Conservation (phyloP, 2,329 filamentous ascomycete species). For the Diaporthe nobilis region DNA sequence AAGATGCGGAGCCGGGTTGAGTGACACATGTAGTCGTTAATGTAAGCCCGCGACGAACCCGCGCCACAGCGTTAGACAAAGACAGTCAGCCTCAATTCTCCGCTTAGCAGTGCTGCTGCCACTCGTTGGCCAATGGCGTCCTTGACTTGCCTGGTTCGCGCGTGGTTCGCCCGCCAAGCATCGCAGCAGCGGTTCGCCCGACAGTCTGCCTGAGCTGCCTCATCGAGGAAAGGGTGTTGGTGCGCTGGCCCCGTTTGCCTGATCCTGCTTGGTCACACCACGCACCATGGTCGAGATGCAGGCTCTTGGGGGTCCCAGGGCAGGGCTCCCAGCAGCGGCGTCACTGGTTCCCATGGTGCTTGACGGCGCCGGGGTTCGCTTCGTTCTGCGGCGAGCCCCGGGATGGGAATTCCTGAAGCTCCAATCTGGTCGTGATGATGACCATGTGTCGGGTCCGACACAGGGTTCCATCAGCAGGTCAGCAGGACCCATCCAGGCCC, state of each 20-base stretch:
- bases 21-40: constrained; percentile 12
- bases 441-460: neutral
- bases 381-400: neutral
- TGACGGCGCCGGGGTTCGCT: neutral
- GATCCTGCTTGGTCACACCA: neutral
- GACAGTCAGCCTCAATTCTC: constrained; percentile 31
- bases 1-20: constrained; percentile 17
- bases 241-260: constrained; percentile 33
- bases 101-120: neutral
- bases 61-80: constrained; percentile 6
- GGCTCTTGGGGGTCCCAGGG: neutral
- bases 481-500: constrained; percentile 1
- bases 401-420: neutral
- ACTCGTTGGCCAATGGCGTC: neutral
- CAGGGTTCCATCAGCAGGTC: constrained; percentile 12
- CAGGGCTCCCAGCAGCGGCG: constrained; percentile 13
- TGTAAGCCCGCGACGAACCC: neutral
- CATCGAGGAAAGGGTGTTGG: constrained; percentile 17
- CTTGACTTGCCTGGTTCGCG: neutral
- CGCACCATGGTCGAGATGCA: neutral
- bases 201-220: constrained; percentile 33
- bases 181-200: constrained; percentile 24
- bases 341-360: neutral
- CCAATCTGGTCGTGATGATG: neutral
- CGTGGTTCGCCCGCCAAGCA: constrained; percentile 32